Base-by-base conservation (phyloP, 2,329 filamentous ascomycete species). In the Microsporum canis region DNA sequence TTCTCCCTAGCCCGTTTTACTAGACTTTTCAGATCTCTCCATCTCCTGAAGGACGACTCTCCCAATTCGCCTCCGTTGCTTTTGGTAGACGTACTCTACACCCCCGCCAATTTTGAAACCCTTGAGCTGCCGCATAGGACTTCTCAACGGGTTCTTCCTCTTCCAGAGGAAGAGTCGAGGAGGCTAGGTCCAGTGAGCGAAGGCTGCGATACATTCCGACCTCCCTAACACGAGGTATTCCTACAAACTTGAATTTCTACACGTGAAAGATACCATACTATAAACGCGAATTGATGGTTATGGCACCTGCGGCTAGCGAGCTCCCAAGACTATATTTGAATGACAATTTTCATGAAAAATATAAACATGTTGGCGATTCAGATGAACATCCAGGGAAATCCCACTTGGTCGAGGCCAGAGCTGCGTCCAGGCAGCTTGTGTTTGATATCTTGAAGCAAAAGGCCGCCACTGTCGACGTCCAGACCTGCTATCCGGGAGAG, bases 101-200 rank as follows among this genome's bases (percentile, higher is more conserved):
- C 68, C 65, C 67, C 74, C 73, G 68, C 82, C 81, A 76, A 82
- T 79, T 74, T 78, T 82, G 76, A 77, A 82, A 78, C 78, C 79
- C 77, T 78, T 84, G 88, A 95, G 89, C 92, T 97, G 94, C 94
- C 94, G 94, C 92, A 99, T 99, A 97, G 90, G 89, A 95, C 88
- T 86, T 84, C 84, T 87, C 87, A 85, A 84, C 84, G 86, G 88
- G 88, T 91, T 95, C 92, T 97, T 97, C 92, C 91, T 96, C 92
- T 94, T 81, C 81, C 80, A 78, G 92, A 91, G 94, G 94, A 92
- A 95, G 94, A 94, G 90, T 96, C 91, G 88, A 90, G 88, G 88
- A 92, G 90, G 88, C 89, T 89, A 90, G 88, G 90, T 87, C 89
- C 88, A 85, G 86, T 87, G 83, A 87, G 82, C 82, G 83, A 88